Conservation (phyloP, 352 stramenopile species). For the Globisporangium sylvaticum region DNA sequence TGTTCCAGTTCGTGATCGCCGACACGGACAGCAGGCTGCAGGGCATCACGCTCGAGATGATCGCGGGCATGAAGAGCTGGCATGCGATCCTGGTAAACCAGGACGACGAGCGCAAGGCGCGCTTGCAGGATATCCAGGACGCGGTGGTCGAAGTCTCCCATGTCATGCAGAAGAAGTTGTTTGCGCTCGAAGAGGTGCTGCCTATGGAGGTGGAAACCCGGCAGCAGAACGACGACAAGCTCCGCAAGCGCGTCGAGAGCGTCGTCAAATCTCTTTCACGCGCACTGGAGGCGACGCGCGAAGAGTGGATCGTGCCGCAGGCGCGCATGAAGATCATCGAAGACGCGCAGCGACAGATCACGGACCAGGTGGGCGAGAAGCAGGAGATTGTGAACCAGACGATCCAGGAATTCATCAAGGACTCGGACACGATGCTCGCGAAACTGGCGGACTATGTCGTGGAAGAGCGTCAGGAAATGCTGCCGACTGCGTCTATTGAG, state of each 20-base stretch:
- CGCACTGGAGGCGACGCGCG: constrained; percentile 27
- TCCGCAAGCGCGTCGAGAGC: constrained; percentile 39
- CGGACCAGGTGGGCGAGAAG: constrained; percentile 22
- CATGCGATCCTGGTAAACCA: constrained; percentile 24
- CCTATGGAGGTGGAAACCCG: constrained; percentile 58
- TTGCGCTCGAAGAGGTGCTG: constrained; percentile 56
- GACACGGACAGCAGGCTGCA: constrained; percentile 41
- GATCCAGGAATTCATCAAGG: constrained; percentile 26
- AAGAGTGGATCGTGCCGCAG: constrained; percentile 23
- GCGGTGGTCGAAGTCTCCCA: constrained; percentile 30
- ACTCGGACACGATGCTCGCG: constrained; percentile 28
- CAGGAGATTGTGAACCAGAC: constrained; percentile 25
- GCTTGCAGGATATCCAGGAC: constrained; percentile 28
- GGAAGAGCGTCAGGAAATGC: background rate
- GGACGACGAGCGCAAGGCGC: constrained; percentile 31
- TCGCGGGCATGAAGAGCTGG: constrained; percentile 25
- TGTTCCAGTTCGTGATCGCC: constrained; percentile 34
- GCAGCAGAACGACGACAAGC: constrained; percentile 55
- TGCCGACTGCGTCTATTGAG: background rate
- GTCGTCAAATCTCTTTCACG: constrained; percentile 31
- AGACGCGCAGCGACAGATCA: constrained; percentile 13
- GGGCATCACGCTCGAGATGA: constrained; percentile 31
- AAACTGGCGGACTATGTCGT: constrained; percentile 13
- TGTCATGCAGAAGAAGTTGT: constrained; percentile 39
- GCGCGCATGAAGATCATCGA: constrained; percentile 33